Evolutionary conservation across 768 basidiomycete species (phyloP), one percentile per base, ranked within the genome.

Genomic region (Mycena leptocephala): DNA sequence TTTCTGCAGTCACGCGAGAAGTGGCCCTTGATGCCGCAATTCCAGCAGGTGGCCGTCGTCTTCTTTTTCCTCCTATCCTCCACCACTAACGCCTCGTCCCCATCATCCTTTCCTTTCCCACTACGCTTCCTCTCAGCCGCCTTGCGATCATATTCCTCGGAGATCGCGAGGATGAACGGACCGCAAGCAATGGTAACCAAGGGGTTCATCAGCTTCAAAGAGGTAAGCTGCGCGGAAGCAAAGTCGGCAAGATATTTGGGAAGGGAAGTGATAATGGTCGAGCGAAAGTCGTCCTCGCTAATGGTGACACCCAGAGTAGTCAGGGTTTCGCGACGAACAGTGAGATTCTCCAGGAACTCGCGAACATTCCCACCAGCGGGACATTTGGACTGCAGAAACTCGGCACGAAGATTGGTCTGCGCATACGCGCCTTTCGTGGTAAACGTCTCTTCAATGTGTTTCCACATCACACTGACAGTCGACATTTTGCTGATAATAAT

Each of bases 11-110:
- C 76, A 13, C 73, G 51, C 30, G 71, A 66, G 28, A 77, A 75
- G 66, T 83, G 82, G 0, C 81, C 80, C 46, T 75, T 79, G 35
- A 75, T 66, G 24, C 81, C 82, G 76, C 83, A 84, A 46, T 79
- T 81, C 76, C 75, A 84, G 77, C 83, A 83, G 56, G 56, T 62
- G 30, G 13, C 69, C 16, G 48, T 32, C 10, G 64, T n/a, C 11
- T 78, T 55, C 62, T n/a, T n/a, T n/a, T 72, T 78, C 68, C 65
- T 53, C 67, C 63, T 76, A n/a, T 72, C 80, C 14, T 39, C 48
- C 22, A 73, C 68, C 16, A 69, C 68, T 51, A 82, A 73, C 16
- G 77, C 81, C 35, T 81, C 82, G 59, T 78, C 78, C 0, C 53
- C 33, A n/a, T 75, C 78, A 14, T 74, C 67, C 35, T 78, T 71